Conservation (phyloP, 179 eudicot genomes). For the Dionaea muscipula region DNA sequence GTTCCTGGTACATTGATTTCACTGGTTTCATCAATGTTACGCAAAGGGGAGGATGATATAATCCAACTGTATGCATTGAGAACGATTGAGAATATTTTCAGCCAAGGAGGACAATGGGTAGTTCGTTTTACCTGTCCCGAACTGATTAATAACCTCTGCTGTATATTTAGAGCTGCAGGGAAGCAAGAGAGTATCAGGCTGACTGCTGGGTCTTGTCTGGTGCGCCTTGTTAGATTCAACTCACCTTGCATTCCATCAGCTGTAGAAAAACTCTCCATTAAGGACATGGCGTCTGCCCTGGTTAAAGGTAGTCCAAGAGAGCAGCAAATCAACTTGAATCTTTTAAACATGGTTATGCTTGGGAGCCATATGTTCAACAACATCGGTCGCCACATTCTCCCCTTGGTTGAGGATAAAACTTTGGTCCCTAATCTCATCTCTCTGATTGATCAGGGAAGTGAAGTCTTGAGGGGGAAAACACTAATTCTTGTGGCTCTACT, state of each 20-base stretch:
- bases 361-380: slow-evolving; percentile 56
- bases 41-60: slow-evolving; percentile 90
- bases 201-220: slow-evolving; percentile 92
- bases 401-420: slow-evolving; percentile 71
- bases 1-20: slow-evolving; percentile 73
- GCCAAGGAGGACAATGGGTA: slow-evolving; percentile 91
- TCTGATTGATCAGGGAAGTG: slow-evolving; percentile 84
- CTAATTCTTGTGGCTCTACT: slow-evolving; percentile 80
- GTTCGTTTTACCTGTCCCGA: slow-evolving; percentile 86
- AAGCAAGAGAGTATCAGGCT: slow-evolving; percentile 84
- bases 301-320: slow-evolving; percentile 82
- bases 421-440: slow-evolving; percentile 63
- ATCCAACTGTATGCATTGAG: slow-evolving; percentile 90
- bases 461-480: slow-evolving; percentile 74
- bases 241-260: slow-evolving; percentile 60
- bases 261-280: slow-evolving; percentile 58
- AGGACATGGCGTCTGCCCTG: slow-evolving; percentile 59
- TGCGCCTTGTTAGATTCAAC: slow-evolving; percentile 67
- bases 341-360: slow-evolving; percentile 59
- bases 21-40: slow-evolving; percentile 61
- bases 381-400: slow-evolving; percentile 56
- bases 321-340: slow-evolving; percentile 30
- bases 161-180: slow-evolving; percentile 68
- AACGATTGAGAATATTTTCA: slow-evolving; percentile 85
- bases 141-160: slow-evolving; percentile 69